Base-by-base conservation (phyloP, 148 eudicot species). In the Selenicereus undatus region DNA sequence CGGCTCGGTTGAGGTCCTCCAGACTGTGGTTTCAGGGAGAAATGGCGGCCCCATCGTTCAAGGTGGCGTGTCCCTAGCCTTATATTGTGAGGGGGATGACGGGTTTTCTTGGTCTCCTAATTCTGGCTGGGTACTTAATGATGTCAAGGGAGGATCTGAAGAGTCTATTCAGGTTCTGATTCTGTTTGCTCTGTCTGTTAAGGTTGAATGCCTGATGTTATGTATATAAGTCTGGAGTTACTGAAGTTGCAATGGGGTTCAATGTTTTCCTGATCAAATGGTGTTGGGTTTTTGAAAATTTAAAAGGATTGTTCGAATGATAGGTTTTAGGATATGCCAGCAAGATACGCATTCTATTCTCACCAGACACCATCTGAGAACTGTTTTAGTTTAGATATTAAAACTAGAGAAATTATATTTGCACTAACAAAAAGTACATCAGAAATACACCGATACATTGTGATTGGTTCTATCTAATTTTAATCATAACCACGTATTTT, bases 41-140 rank as follows among this genome's bases (percentile, higher is more conserved):
- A 36, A 22, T 66, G 86, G 78, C 16, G 84, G 71, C 29, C 87
- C 87, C 3, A 64, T 85, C 35, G 84, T 94, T 80, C 92, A 79
- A 81, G 98, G 98, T 4, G 98, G 98, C 8, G 87, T 91, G 22
- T 93, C 97, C 3, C 79, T 91, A 78, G 86, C 88, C 66, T 86
- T 91, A 77, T 79, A 71, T 0, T 88, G 87, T 71, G 60, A 82
- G 60, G 85, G 76, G 43, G 83, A 81, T 60, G 82, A 77, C 43
- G 91, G 89, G 0, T 81, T 84, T 87, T 86, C 86, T 75, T 92
- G 93, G 95, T 90, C 88, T 80, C 95, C 95, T 39, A 39, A 2
- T 12, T 62, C 62, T 73, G 52, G 65, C 72, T 94, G 98, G 98
- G 32, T 80, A 54, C 92, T 94, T 24, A 78, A 56, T 73, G 84